Percentiles rank a stretch among this genome's conserved stretches.
Evolutionary conservation across 2,329 filamentous ascomycete species (phyloP).

Genomic region (Diaporthe sp.): DNA sequence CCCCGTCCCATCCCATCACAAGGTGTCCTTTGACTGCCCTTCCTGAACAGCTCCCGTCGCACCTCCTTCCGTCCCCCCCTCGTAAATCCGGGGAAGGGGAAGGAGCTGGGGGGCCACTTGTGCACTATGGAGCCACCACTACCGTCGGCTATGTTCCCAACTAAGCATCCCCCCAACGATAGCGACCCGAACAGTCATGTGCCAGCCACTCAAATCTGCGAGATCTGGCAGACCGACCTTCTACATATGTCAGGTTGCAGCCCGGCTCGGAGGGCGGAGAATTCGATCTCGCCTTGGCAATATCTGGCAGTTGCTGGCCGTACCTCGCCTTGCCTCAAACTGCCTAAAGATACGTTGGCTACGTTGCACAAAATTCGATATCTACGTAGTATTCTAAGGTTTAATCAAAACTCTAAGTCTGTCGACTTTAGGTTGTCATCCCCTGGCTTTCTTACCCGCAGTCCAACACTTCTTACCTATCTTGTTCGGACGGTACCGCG

Average conservation of each 20-base stretch:
- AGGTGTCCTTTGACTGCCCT: neutral
- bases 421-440: neutral
- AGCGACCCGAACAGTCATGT: neutral
- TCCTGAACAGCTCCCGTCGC: slow-evolving; percentile 3
- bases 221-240: neutral
- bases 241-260: neutral
- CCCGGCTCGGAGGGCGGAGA: slow-evolving; percentile 19
- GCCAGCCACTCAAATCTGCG: slow-evolving; percentile 1
- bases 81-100: slow-evolving; percentile 28
- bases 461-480: neutral
- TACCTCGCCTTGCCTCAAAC: neutral
- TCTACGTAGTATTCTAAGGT: slow-evolving; percentile 22
- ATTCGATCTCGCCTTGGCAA: slow-evolving; percentile 19
- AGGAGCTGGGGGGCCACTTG: neutral
- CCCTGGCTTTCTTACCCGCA: neutral
- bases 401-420: slow-evolving; percentile 27
- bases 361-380: neutral
- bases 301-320: neutral
- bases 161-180: neutral
- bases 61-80: neutral
- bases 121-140: slow-evolving; percentile 8
- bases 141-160: slow-evolving; percentile 23
- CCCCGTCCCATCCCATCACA: neutral
- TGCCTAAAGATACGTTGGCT: neutral
- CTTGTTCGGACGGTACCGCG: slow-evolving; percentile 13